Evolutionary conservation across 306 rosid species (phyloP).

Genomic region (Carpinus fangiana): DNA sequence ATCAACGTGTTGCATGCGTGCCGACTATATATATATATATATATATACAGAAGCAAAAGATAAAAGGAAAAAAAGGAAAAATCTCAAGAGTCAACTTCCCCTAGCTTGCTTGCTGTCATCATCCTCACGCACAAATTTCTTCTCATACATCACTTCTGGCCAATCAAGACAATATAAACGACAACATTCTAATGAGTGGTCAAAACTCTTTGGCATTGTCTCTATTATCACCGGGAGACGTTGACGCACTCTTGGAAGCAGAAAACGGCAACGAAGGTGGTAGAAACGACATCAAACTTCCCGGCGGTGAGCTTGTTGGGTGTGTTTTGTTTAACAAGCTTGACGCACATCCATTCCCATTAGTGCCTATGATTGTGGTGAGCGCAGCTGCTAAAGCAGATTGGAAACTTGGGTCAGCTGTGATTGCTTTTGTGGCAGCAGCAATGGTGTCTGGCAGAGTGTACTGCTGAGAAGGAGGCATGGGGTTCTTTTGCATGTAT

Average conservation of each 20-base stretch:
- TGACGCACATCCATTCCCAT: conserved; percentile 43
- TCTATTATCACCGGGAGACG: conserved; percentile 54
- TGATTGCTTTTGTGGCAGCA: conserved; percentile 89
- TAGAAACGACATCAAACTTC: conserved; percentile 37
- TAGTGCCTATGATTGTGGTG: conserved; percentile 58
- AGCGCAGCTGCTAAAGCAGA: conserved; percentile 82
- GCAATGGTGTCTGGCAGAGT: conserved; percentile 55
- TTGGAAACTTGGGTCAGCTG: conserved; percentile 80
- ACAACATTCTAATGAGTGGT: not conserved
- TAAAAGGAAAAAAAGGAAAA: not conserved
- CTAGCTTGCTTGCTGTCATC: not conserved
- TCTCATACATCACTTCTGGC: not conserved
- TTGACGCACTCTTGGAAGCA: conserved; percentile 56
- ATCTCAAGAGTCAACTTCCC: not conserved
- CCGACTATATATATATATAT: not conserved
- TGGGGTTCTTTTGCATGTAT: conserved; percentile 41
- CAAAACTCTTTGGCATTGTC: conserved; percentile 30
- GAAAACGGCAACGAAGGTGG: conserved; percentile 64
- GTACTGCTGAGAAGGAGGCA: conserved; percentile 12
- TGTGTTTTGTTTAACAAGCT: conserved; percentile 53
- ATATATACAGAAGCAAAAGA: not conserved
- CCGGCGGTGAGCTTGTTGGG: conserved; percentile 29
- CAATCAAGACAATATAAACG: not conserved
- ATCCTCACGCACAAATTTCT: conserved; percentile 9
- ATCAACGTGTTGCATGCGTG: not conserved